phyloP scores from a whole-genome alignment of 352 stramenopile species.

The Phytophthora tentaculata region DNA sequence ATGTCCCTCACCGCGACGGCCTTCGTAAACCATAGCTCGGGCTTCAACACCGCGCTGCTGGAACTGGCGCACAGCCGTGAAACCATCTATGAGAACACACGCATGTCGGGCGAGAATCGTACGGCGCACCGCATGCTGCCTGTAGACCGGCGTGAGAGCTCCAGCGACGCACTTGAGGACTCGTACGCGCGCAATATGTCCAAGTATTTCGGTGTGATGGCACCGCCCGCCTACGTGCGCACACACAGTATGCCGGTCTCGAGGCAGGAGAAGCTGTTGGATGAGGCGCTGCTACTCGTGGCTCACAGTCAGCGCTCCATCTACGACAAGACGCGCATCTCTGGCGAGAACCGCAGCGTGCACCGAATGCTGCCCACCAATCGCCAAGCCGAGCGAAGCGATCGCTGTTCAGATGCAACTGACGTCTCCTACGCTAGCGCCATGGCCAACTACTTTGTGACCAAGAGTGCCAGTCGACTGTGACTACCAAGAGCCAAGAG shows the following conservation, averaged over 20 bases:
- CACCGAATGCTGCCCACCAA: conserved; percentile 55
- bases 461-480: conserved; percentile 45
- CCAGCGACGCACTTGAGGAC: conserved; percentile 46
- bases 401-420: conserved; percentile 52
- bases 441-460: conserved; percentile 52
- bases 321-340: conserved; percentile 63
- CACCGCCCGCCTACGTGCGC: neutral
- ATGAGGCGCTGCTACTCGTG: conserved; percentile 33
- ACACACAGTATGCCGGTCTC: conserved; percentile 12
- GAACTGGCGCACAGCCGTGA: conserved; percentile 32
- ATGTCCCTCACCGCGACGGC: conserved; percentile 21
- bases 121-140: conserved; percentile 48
- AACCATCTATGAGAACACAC: conserved; percentile 67
- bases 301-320: conserved; percentile 48
- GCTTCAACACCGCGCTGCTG: conserved; percentile 36
- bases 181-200: conserved; percentile 33
- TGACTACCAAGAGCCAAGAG: conserved; percentile 13
- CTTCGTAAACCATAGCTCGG: conserved; percentile 12
- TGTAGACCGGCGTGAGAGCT: conserved; percentile 47
- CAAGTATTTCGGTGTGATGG: conserved; percentile 20
- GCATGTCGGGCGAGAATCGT: conserved; percentile 66
- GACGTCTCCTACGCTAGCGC: conserved; percentile 54
- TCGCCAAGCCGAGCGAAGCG: conserved; percentile 37
- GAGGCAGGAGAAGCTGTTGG: conserved; percentile 14
- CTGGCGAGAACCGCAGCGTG: conserved; percentile 52